phyloP scores from a whole-genome alignment of 2,329 filamentous ascomycete genomes.

The Acrodontium crateriforme region DNA sequence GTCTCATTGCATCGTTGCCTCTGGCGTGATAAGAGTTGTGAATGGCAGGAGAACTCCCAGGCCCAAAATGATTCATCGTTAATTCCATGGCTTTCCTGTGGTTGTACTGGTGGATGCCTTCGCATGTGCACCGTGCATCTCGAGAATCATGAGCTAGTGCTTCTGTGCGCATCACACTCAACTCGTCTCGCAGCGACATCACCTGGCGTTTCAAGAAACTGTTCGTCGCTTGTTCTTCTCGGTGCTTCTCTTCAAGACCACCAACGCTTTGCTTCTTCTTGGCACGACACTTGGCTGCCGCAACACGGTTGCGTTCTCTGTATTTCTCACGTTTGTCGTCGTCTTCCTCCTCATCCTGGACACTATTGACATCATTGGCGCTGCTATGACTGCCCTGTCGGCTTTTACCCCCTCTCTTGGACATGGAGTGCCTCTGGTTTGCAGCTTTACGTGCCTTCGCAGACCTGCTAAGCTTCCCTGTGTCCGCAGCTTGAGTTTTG shows the following conservation, averaged over 20 bases:
- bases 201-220: constrained; percentile 18
- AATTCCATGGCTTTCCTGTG: too few relatives aligned
- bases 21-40: too few relatives aligned
- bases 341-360: constrained; percentile 9
- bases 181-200: constrained; percentile 20
- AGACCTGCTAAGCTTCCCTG: constrained; percentile 9
- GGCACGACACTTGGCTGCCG: constrained; percentile 60
- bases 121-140: too few relatives aligned
- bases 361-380: constrained; percentile 2
- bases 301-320: constrained; percentile 56
- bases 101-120: too few relatives aligned
- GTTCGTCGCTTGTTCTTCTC: constrained; percentile 23
- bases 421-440: constrained; percentile 17
- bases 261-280: constrained; percentile 50
- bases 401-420: constrained; percentile 13
- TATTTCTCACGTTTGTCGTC: constrained; percentile 42
- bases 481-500: constrained; percentile 1
- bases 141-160: too few relatives aligned
- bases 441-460: constrained; percentile 20
- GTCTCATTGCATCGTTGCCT: too few relatives aligned
- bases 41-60: too few relatives aligned
- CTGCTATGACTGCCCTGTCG: constrained; percentile 2
- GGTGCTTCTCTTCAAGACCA: constrained; percentile 34
- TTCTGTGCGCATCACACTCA: too few relatives aligned
- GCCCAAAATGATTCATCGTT: too few relatives aligned